Conservation (phyloP, 2,329 filamentous ascomycete genomes). For the Pseudogymnoascus sp. region DNA sequence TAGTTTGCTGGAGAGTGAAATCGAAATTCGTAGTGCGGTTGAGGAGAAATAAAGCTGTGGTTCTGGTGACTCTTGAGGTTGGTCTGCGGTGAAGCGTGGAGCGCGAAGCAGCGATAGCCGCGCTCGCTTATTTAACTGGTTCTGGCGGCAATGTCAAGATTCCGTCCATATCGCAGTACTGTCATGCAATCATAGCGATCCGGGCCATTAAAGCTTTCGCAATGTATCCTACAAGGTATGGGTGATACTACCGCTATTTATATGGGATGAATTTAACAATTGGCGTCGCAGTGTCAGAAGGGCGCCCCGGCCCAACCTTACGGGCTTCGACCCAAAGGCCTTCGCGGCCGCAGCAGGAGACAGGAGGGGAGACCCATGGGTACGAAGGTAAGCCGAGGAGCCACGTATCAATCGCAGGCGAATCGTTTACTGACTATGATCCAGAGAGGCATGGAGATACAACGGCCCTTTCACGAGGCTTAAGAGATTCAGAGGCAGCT, state of each 20-base stretch:
- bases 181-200: constrained; percentile 8
- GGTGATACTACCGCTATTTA: constrained; percentile 10
- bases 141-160: constrained; percentile 5
- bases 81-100: constrained; percentile 1
- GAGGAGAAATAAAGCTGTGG: neutral
- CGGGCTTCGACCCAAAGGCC: constrained; percentile 83
- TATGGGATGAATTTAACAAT: constrained; percentile 13
- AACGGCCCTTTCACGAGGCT: constrained; percentile 76
- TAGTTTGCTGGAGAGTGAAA: neutral
- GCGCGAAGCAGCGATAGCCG: constrained; percentile 7
- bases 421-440: constrained; percentile 12
- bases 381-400: constrained; percentile 46
- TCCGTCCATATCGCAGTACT: constrained; percentile 3
- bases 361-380: constrained; percentile 58
- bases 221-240: constrained; percentile 28
- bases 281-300: constrained; percentile 26
- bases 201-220: constrained; percentile 15
- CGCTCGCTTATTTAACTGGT: constrained; percentile 10
- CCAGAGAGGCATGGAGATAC: constrained; percentile 92
- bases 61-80: neutral
- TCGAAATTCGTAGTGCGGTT: neutral
- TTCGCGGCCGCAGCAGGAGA: constrained; percentile 64
- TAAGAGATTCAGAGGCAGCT: constrained; percentile 79
- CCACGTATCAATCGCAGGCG: neutral
- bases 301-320: constrained; percentile 58